phyloP scores from a whole-genome alignment of 2,329 filamentous ascomycete genomes.

The Aureobasidium sp. region DNA sequence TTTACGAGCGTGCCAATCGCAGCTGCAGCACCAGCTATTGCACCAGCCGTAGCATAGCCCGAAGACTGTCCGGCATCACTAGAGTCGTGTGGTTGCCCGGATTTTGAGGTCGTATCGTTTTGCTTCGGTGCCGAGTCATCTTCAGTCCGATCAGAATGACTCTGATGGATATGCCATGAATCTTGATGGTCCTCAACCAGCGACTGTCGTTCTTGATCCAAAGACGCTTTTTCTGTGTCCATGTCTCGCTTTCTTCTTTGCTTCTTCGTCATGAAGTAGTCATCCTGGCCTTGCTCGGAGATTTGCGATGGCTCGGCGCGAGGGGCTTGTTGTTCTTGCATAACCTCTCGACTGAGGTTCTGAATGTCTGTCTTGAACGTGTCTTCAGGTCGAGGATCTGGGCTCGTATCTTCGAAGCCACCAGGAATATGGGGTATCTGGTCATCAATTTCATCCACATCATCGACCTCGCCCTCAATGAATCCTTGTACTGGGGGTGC shows the following conservation, averaged over 20 bases:
- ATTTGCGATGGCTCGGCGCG: not conserved
- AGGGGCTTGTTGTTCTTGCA: not conserved
- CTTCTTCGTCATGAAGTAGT: slow-evolving; percentile 14
- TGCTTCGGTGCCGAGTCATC: not conserved
- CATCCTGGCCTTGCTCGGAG: slow-evolving; percentile 17
- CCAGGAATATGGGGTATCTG: slow-evolving; percentile 52
- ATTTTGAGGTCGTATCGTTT: not conserved
- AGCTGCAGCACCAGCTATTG: not conserved
- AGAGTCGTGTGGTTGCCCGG: not conserved
- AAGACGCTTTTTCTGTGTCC: slow-evolving; percentile 25
- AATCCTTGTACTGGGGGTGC: slow-evolving; percentile 29
- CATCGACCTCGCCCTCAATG: slow-evolving; percentile 41
- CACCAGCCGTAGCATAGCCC: not conserved
- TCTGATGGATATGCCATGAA: not conserved
- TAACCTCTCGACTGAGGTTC: not conserved
- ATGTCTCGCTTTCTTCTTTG: slow-evolving; percentile 31
- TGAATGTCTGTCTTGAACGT: not conserved
- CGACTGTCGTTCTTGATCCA: not conserved
- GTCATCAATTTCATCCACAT: slow-evolving; percentile 51
- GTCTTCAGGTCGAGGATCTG: slow-evolving; percentile 3
- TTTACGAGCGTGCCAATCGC: not conserved
- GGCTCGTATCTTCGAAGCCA: slow-evolving; percentile 43
- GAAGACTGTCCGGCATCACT: not conserved
- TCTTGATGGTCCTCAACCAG: not conserved
- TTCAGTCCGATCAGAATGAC: not conserved